Base-by-base conservation (phyloP, 2,329 filamentous ascomycete genomes). In the Cladosporium oxysporum region DNA sequence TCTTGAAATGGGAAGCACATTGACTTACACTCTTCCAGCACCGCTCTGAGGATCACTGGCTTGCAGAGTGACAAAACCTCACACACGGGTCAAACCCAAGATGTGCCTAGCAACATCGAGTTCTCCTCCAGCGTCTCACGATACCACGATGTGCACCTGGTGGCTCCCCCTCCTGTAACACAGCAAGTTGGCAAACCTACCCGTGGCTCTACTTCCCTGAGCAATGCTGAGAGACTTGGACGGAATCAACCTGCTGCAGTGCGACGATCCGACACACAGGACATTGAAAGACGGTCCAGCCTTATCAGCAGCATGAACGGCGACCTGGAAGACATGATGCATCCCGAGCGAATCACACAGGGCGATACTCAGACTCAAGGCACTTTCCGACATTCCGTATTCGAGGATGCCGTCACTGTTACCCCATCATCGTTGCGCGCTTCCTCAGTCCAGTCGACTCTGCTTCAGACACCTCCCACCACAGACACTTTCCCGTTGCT, bases 351-450 rank as follows among this genome's bases (percentile, higher is more conserved):
- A 21, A 66, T 75, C 21, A 74, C 70, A 5, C 74, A 76, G 67
- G 75, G 74, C 21, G 75, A 76, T 47, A 76, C 75, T 11, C 75
- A 76, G 35, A 70, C 69, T 2, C 72, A 75, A 57, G 49, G 53
- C 52, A 31, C 28, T 58, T 58, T 31, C 28, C 52, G 28, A 16
- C 47, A 28, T 41, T 29, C 33, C 4, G 33, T 31, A 21, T 53
- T 53, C 29, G 55, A 59, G 23, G 58, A 60, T 37, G 57, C 29
- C 14, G 29, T n/a, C 8, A 66, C 55, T n/a, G 65, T 58, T 49
- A 65, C 62, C 11, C 49, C 57, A 14, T 66, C 58, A 10, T 57
- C 65, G 6, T 26, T 35, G 18, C 62, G 35, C n/a, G 35, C 52
- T n/a, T 18, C 47, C 6, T 28, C 60, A 21, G 8, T 33, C 10